Conservation (phyloP, 345 rosid species). For the Pistacia atlantica region DNA sequence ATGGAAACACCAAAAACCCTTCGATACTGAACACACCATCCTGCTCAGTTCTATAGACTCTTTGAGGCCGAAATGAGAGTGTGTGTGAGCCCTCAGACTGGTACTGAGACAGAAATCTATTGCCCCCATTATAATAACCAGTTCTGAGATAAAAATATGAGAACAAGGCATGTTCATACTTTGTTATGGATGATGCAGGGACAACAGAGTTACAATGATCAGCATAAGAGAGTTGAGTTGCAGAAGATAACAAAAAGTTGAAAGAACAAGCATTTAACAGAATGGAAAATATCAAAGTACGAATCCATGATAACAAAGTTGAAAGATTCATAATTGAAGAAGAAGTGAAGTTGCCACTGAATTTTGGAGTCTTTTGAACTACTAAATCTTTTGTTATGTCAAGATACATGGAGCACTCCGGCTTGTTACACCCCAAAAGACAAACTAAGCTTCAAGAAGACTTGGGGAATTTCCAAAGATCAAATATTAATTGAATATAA, state of each 20-base stretch:
- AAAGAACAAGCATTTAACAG: neutral
- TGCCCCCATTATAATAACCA: slow-evolving; percentile 25
- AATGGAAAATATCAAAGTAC: neutral
- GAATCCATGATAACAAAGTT: neutral
- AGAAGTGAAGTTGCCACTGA: too few species aligned
- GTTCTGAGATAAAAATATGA: neutral
- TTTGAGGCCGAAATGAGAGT: slow-evolving; percentile 3
- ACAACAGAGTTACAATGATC: slow-evolving; percentile 35
- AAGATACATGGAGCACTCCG: slow-evolving; percentile 1
- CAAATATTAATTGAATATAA: neutral
- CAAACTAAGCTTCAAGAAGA: neutral
- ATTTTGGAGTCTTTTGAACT: neutral
- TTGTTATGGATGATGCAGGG: slow-evolving; percentile 21
- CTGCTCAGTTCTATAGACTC: slow-evolving; percentile 11
- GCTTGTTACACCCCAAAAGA: neutral
- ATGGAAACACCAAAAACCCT: slow-evolving; percentile 16
- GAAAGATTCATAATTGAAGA: neutral
- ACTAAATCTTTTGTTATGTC: neutral
- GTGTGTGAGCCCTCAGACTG: neutral
- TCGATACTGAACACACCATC: slow-evolving; percentile 23
- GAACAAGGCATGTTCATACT: neutral
- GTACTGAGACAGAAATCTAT: neutral
- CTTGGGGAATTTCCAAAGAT: slow-evolving; percentile 3
- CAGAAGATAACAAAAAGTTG: slow-evolving; percentile 4
- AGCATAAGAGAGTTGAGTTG: slow-evolving; percentile 20